phyloP scores from a whole-genome alignment of 2,329 filamentous ascomycete genomes.

The Hansfordia pulvinata region DNA sequence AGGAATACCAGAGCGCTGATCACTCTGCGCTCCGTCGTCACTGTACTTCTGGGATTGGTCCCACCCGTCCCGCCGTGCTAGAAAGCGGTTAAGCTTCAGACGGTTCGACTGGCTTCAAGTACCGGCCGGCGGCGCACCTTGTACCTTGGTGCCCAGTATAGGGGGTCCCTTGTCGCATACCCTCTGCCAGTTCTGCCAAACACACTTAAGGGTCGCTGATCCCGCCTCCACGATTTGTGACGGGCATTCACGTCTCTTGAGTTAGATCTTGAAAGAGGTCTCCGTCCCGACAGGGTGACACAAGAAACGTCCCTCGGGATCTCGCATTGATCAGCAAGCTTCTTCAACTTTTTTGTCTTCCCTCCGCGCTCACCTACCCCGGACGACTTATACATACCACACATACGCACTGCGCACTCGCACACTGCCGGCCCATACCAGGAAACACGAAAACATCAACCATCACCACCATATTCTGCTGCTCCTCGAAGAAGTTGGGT shows the following conservation, averaged over 20 bases:
- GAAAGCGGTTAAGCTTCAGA: too few species aligned
- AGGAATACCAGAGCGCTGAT: too few species aligned
- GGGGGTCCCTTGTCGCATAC: too few species aligned
- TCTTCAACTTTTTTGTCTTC: conserved; percentile 5
- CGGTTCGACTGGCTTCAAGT: too few species aligned
- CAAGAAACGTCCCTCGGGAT: conserved; percentile 31
- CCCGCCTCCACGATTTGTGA: conserved; percentile 28
- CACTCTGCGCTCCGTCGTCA: too few species aligned
- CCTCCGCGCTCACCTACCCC: background rate
- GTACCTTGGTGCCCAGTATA: too few species aligned
- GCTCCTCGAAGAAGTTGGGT: conserved; percentile 9
- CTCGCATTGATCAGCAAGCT: conserved; percentile 38
- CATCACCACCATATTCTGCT: conserved; percentile 13
- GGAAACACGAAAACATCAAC: conserved; percentile 5
- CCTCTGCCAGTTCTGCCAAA: too few species aligned
- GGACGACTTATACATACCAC: too few species aligned
- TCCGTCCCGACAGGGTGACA: conserved; percentile 19
- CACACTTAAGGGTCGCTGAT: conserved; percentile 50
- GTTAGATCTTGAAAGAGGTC: conserved; percentile 18
- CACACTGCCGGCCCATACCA: conserved; percentile 3
- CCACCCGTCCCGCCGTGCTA: too few species aligned
- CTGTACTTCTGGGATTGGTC: too few species aligned
- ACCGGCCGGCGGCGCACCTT: too few species aligned
- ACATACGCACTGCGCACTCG: too few species aligned
- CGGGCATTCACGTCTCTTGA: conserved; percentile 21